Percentiles rank a stretch among this genome's conserved stretches.
phyloP scores from a whole-genome alignment of 148 eudicot species.

The Limonium bicolor region DNA sequence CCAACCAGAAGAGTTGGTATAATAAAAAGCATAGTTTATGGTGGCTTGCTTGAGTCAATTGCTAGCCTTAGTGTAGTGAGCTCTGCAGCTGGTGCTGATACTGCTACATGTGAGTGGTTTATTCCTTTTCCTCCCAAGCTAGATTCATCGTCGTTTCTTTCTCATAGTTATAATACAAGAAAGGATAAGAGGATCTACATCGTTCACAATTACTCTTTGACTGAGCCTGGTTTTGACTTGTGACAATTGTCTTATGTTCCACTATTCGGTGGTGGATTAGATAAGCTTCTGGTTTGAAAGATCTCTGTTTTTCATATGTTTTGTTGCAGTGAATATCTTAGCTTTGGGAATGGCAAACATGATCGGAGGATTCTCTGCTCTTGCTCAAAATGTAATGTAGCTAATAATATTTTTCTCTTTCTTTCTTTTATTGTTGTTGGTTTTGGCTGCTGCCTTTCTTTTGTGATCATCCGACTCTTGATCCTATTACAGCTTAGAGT shows the following conservation, averaged over 20 bases:
- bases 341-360: slow-evolving; percentile 74
- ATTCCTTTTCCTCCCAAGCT: not conserved
- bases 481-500: slow-evolving; percentile 33
- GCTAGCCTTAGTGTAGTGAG: slow-evolving; percentile 62
- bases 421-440: not conserved
- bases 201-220: too few relatives aligned
- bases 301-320: too few relatives aligned
- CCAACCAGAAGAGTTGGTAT: slow-evolving; percentile 27
- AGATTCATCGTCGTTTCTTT: too few relatives aligned
- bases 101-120: slow-evolving; percentile 73
- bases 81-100: slow-evolving; percentile 80
- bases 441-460: too few relatives aligned
- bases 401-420: too few relatives aligned
- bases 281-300: slow-evolving; percentile 5
- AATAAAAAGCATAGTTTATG: slow-evolving; percentile 69
- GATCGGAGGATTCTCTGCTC: slow-evolving; percentile 60
- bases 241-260: too few relatives aligned
- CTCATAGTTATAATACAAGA: too few relatives aligned
- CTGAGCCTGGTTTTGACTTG: too few relatives aligned
- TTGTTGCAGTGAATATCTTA: slow-evolving; percentile 59
- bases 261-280: too few relatives aligned
- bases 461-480: too few relatives aligned
- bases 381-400: slow-evolving; percentile 70
- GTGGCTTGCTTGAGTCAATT: slow-evolving; percentile 68
- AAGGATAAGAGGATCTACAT: too few relatives aligned